Conservation (phyloP, 345 rosid species). For the Brassica carinata region DNA sequence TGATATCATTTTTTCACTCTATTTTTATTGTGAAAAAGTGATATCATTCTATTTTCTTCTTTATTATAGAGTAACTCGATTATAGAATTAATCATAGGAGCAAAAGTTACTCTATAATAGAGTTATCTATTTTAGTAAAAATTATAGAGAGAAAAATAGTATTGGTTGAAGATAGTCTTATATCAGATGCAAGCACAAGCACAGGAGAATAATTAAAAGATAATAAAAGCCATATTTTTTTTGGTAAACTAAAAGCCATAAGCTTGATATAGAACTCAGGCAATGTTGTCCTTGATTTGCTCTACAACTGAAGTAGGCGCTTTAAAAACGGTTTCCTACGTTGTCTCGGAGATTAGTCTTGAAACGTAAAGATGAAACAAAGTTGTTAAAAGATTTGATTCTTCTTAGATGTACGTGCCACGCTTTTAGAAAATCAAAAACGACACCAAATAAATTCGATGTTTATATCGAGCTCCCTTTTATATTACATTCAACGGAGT, state of each 20-base stretch:
- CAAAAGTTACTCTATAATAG: too few relatives aligned
- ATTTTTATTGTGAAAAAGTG: too few relatives aligned
- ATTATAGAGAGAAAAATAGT: too few relatives aligned
- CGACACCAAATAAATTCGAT: conserved; percentile 11
- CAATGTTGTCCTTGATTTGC: background rate
- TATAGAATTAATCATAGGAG: too few relatives aligned
- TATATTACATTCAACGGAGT: background rate
- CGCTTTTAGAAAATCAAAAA: conserved; percentile 31
- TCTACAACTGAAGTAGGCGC: background rate
- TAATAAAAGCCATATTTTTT: too few relatives aligned
- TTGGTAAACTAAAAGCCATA: background rate
- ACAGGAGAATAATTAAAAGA: too few relatives aligned
- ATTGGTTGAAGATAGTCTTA: too few relatives aligned
- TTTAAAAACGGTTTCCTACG: background rate
- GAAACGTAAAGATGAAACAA: conserved; percentile 37
- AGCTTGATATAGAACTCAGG: background rate
- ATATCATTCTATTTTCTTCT: too few relatives aligned
- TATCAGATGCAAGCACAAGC: too few relatives aligned
- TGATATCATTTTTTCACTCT: too few relatives aligned
- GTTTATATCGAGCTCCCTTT: conserved; percentile 1
- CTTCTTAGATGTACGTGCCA: conserved; percentile 9
- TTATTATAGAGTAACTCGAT: too few relatives aligned
- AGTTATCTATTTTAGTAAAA: too few relatives aligned
- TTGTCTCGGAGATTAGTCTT: conserved; percentile 2
- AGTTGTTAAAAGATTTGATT: conserved; percentile 22